Base-by-base conservation (phyloP, 1,284 basidiomycete genomes). In the Boletus mariae region DNA sequence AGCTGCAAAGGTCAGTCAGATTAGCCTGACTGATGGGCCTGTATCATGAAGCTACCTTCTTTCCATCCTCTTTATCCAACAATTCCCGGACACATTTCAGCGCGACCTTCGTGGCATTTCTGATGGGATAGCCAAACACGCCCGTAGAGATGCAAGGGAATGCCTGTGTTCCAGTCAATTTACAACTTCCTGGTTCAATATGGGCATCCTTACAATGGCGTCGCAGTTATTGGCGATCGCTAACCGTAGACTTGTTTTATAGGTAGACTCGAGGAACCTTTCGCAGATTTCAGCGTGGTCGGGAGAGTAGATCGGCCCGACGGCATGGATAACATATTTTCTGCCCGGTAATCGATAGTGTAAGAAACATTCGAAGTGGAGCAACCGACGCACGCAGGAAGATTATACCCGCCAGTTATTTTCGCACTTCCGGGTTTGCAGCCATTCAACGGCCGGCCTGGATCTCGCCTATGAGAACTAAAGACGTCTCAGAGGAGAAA, bases 371-470 rank as follows among this genome's bases (percentile, higher is more conserved):
- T 12, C 15, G 40, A 28, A 23, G 47, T 52, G 25, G 25, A 35
- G 6, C 2, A 3, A 26, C 12, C n/a, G 28, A 76, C 81, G 57
- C 57, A 90, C 88, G 86, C 75, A 49, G 87, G 85, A 42, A 91
- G 75, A 46, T 82, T 67, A 61, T 91, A 87, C 5, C 84, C 90
- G 58, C 73, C 76, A 4, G 92, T 95, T 46, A 92, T 86, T 71
- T 94, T 95, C 10, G 90, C 85, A 56, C 90, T 77, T 28, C 95
- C 95, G 11, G 90, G 92, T 31, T 80, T 72, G 62, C 90, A 93
- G 7, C 94, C 93, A 50, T 83, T 77, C 47, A 95, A 71, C 2
- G 72, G 78, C 44, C 75, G 74, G 67, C 87, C 87, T 90, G 20
- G 17, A 42, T 47, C 44, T 26, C 25, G 28, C 44, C 20, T 23